Evolutionary conservation across 2,329 filamentous ascomycete genomes (phyloP), one percentile per base, ranked within the genome.

Genomic region (Thermoascus crustaceus): DNA sequence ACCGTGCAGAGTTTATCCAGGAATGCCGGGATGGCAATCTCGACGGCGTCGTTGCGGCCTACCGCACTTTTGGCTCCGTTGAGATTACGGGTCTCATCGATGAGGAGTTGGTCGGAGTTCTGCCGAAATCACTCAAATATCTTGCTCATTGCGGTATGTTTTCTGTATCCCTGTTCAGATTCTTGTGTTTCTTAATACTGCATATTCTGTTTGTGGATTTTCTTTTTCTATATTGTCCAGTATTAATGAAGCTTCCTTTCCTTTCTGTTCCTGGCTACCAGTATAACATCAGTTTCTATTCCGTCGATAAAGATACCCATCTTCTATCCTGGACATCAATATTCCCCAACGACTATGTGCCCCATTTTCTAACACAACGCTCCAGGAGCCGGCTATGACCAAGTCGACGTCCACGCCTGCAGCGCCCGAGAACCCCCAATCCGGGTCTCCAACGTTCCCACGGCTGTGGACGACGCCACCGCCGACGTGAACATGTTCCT

Each of bases 401-500:
- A 87, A 57, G 70, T 93, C 43, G 80, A 88, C 57, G 69, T 88
- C 6, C 57, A 73, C 30, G 80, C 82, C 24, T 89, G 84, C 66
- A 81, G 77, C 7, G 66, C 68, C 1, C 76, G 76, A 35, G 67
- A 68, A 16, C 60, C 61, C 2, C 60, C 63, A 3, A 72, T 93
- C 44, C 71, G 67, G 26, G 82, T 94, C 21, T 86, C 83, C 44
- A 91, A 93, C 60, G 80, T 82, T 1, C 86, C 85, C n/a, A 79
- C 75, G 0, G 81, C 82, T 18, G 82, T 87, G 27, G 80, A 91
- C 57, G 82, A 91, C 55, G 77, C 85, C 23, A 94, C 86, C 0
- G 86, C 86, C 37, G 86, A 94, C 58, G 72, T 78, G 5, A 82
- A 75, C 51, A 78, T 93, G 54, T 94, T 86, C 56, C 70, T 94